phyloP scores from a whole-genome alignment of 345 rosid species.

The Gossypium thurberi region DNA sequence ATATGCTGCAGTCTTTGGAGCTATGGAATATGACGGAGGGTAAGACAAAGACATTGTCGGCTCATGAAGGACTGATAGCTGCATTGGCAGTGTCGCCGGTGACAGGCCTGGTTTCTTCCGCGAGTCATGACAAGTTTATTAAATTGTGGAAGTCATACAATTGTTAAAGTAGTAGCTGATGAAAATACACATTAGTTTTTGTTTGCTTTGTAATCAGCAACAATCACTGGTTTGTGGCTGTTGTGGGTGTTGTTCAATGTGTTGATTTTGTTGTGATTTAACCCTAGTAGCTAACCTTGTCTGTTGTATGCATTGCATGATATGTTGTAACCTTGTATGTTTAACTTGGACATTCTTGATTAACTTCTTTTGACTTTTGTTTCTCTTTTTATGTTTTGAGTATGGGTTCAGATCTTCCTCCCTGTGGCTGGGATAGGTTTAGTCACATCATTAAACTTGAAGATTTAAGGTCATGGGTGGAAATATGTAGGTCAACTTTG shows the following conservation, averaged over 20 bases:
- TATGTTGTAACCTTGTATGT: slow-evolving; percentile 15
- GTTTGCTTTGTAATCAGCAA: neutral
- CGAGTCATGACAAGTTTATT: slow-evolving; percentile 82
- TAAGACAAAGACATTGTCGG: slow-evolving; percentile 70
- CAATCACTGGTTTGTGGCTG: slow-evolving; percentile 10
- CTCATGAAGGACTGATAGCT: slow-evolving; percentile 79
- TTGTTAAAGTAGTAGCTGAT: neutral
- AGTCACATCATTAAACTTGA: too few relatives aligned
- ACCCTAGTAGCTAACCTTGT: slow-evolving; percentile 23
- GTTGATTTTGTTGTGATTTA: slow-evolving; percentile 2
- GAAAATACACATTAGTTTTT: neutral
- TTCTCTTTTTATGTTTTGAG: neutral
- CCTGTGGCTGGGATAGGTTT: too few relatives aligned
- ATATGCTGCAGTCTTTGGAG: slow-evolving; percentile 66
- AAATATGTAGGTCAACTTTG: too few relatives aligned
- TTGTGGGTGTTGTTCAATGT: slow-evolving; percentile 2
- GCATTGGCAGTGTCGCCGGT: slow-evolving; percentile 68
- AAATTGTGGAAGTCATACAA: slow-evolving; percentile 73
- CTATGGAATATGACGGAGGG: slow-evolving; percentile 86
- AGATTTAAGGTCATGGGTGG: too few relatives aligned
- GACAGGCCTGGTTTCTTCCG: slow-evolving; percentile 85
- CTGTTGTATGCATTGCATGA: neutral
- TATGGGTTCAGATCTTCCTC: neutral
- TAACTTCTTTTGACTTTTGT: neutral
- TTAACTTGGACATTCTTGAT: slow-evolving; percentile 5